A percentile compares a stretch with the other conserved stretches of the same genome.
These are phyloP conservation scores for Ascochyta koolunga DNA, from an alignment of 2,329 filamentous ascomycete genomes.

Conservation along the genomic window DNA sequence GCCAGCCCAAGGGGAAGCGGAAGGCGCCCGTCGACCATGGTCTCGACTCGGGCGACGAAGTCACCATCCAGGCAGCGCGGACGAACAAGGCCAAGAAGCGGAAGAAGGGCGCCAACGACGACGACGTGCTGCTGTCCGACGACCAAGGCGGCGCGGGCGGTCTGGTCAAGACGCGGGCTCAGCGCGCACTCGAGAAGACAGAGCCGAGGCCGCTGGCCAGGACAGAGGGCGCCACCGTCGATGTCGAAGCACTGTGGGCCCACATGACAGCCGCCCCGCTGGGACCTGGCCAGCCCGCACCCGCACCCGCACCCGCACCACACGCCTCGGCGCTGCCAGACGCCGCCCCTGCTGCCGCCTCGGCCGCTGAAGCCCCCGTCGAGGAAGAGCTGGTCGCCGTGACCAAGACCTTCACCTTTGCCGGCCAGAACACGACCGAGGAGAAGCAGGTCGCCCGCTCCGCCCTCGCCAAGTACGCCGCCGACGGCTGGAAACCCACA, in stretches of 20 bases:
- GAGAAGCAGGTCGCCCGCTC: conserved; percentile 67
- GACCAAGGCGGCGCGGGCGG: conserved; percentile 62
- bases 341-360: conserved; percentile 16
- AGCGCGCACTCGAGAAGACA: conserved; percentile 68
- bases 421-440: conserved; percentile 73
- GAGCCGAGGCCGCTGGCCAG: conserved; percentile 61
- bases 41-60: conserved; percentile 70
- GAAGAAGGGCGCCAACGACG: conserved; percentile 31
- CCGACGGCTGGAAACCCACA: conserved; percentile 40
- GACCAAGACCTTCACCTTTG: conserved; percentile 76
- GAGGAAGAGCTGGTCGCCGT: conserved; percentile 61
- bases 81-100: conserved; percentile 58
- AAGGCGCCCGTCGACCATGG: conserved; percentile 40
- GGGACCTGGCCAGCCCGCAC: conserved; percentile 26
- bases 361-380: conserved; percentile 20
- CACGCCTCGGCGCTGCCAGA: conserved; percentile 5
- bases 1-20: conserved; percentile 37
- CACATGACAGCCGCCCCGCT: conserved; percentile 64
- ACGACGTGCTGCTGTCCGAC: conserved; percentile 31
- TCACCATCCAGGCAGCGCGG: conserved; percentile 66
- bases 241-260: conserved; percentile 74
- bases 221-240: conserved; percentile 68
- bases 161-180: conserved; percentile 74
- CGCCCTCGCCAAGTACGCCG: conserved; percentile 34
- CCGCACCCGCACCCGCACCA: conserved; percentile 19